These are phyloP conservation scores for Cronartium ribicola DNA, from an alignment of 1,284 basidiomycete species.

Conservation along the genomic window DNA sequence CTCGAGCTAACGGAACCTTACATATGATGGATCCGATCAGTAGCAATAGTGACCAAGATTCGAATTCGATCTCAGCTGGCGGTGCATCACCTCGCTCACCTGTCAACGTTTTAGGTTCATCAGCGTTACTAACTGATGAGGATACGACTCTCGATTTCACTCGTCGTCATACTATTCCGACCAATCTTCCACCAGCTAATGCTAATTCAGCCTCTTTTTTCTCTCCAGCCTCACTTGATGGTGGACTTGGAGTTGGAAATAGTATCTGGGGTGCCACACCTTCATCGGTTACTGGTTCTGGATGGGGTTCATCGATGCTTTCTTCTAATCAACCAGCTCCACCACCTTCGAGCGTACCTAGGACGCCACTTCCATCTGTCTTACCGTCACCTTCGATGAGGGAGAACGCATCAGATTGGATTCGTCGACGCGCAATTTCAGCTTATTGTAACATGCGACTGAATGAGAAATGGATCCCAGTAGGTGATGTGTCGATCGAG, in stretches of 20 bases:
- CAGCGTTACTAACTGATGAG: slow-evolving; percentile 27
- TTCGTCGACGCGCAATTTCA: slow-evolving; percentile 31
- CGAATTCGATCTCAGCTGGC: slow-evolving; percentile 7
- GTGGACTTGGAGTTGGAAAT: slow-evolving; percentile 13
- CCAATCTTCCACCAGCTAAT: slow-evolving; percentile 3
- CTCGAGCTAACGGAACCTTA: slow-evolving; percentile 22
- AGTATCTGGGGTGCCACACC: slow-evolving; percentile 34
- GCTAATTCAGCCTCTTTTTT: slow-evolving; percentile 12
- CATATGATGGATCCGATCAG: slow-evolving; percentile 17
- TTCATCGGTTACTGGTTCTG: background rate
- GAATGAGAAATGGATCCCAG: slow-evolving; percentile 36
- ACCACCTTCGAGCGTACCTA: background rate
- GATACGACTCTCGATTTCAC: slow-evolving; percentile 11
- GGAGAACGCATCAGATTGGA: slow-evolving; percentile 34
- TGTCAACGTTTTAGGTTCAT: slow-evolving; percentile 27
- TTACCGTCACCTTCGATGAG: background rate
- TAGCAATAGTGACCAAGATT: slow-evolving; percentile 29
- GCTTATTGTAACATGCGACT: slow-evolving; percentile 40
- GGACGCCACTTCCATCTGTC: slow-evolving; percentile 10
- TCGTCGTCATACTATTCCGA: slow-evolving; percentile 27
- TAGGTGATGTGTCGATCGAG: slow-evolving; percentile 35
- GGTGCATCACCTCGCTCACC: slow-evolving; percentile 13
- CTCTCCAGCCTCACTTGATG: slow-evolving; percentile 17
- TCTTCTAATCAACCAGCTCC: slow-evolving; percentile 12
- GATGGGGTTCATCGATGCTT: slow-evolving; percentile 24